Evolutionary conservation across 2,329 filamentous ascomycete genomes (phyloP), one percentile per base, ranked within the genome.

Genomic region (Penicillium sp.): DNA sequence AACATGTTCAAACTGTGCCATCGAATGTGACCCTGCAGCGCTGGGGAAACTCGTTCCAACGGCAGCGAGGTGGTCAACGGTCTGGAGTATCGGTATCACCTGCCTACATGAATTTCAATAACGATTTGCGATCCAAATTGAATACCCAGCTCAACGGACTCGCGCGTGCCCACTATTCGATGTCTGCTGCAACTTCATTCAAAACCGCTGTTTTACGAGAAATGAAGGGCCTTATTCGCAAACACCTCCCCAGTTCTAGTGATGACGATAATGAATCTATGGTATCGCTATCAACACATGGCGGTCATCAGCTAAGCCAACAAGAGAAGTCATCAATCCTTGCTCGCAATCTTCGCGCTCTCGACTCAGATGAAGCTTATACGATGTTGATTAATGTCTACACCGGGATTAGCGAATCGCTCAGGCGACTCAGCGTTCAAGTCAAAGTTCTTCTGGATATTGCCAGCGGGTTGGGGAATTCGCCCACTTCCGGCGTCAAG

Each of bases 371-470:
- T 56, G 92, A 96, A 74, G 91, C 92, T 0, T 93, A 97, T 74
- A 85, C 87, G 7, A 84, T 97, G 66, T 83, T 97, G 15, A 81
- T 86, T 31, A 90, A 86, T 57, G 89, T 96, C 17, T 99, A 97
- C 69, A 89, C 92, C 19, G 87, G 89, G 35, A 88, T 97, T 9
- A 89, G 93, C 4, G 94, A 99, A 77, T 90, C 90, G 4, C 74
- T 99, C 48, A 84, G 94, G 56, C 84, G 94, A 68, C 79, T 97
- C 8, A 91, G 91, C 19, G 93, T 91, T 0, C 93, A 97, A 72
- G 89, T 94, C 55, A 99, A 99, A 73, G 87, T 97, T 10, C 77
- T 99, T n/a, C 81, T 99, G 10, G 94, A 99, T 73, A 90, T 96
- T 21, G 94, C 93, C 0, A 96, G 92, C 71, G 75, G 75, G 23